Conservation (phyloP, 768 basidiomycete genomes). For the Paxillus ammoniavirescens region DNA sequence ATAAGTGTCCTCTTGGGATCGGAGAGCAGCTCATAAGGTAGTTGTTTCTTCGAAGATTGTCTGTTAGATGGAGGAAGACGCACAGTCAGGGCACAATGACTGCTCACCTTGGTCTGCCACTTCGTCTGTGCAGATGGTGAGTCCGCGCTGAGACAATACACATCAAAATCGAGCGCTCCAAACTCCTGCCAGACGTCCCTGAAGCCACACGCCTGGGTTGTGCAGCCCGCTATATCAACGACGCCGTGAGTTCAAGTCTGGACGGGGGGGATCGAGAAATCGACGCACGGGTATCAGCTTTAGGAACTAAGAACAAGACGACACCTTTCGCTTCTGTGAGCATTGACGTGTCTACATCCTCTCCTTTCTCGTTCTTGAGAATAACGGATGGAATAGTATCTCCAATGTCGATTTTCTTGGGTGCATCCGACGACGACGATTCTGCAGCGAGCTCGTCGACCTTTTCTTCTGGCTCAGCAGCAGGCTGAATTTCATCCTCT, state of each 20-base stretch:
- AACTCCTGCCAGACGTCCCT: constrained; percentile 83
- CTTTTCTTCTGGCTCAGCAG: neutral
- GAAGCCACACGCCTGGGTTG: constrained; percentile 90
- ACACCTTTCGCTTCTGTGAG: constrained; percentile 71
- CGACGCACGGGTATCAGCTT: constrained; percentile 78
- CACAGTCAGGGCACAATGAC: neutral
- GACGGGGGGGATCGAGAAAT: constrained; percentile 6
- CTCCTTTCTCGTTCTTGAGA: constrained; percentile 83
- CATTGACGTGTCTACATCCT: constrained; percentile 67
- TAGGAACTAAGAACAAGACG: constrained; percentile 81
- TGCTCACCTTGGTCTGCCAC: constrained; percentile 81
- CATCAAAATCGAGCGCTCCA: constrained; percentile 55
- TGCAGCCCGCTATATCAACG: constrained; percentile 71
- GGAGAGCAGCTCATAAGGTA: constrained; percentile 85
- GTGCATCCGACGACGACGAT: neutral
- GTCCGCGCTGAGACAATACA: constrained; percentile 87
- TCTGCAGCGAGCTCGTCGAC: constrained; percentile 7
- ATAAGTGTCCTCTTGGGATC: constrained; percentile 85
- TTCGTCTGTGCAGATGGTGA: constrained; percentile 69
- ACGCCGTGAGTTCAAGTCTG: neutral
- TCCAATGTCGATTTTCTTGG: constrained; percentile 59
- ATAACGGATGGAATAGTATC: constrained; percentile 69
- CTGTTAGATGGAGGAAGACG: constrained; percentile 2
- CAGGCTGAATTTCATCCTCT: constrained; percentile 4
- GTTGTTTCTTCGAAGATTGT: constrained; percentile 57